Evolutionary conservation across 2,329 filamentous ascomycete species (phyloP).

Genomic region (Penicillium sp.): DNA sequence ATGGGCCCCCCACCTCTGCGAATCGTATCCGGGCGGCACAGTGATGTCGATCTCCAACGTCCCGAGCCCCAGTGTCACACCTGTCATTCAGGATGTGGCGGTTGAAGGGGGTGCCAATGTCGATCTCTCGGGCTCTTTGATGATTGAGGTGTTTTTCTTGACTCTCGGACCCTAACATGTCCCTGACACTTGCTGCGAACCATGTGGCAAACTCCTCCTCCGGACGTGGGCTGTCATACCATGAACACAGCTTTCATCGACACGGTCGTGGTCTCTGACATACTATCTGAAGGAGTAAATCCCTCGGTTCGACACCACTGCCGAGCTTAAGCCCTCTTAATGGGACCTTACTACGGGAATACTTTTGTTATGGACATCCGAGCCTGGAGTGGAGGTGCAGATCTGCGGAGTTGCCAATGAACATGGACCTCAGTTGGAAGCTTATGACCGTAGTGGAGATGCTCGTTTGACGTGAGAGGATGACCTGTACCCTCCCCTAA

Average conservation of each 20-base stretch:
- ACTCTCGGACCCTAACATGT: background rate
- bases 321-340: background rate
- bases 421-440: slow-evolving; percentile 15
- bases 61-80: slow-evolving; percentile 1
- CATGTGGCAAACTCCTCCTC: slow-evolving; percentile 8
- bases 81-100: slow-evolving; percentile 2
- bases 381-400: slow-evolving; percentile 4
- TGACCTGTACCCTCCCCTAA: background rate
- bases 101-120: slow-evolving; percentile 3
- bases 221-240: background rate
- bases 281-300: background rate
- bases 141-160: background rate
- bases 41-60: slow-evolving; percentile 7
- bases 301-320: background rate
- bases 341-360: background rate
- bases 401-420: slow-evolving; percentile 23
- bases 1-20: slow-evolving; percentile 3
- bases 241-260: background rate
- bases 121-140: slow-evolving; percentile 5
- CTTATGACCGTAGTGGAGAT: slow-evolving; percentile 14
- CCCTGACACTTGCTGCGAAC: slow-evolving; percentile 6
- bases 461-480: slow-evolving; percentile 6
- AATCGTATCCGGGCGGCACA: slow-evolving; percentile 3
- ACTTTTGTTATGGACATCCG: background rate
- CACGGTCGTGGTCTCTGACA: background rate